These are phyloP conservation scores for Fusarium sp. DNA, from an alignment of 2,329 filamentous ascomycete genomes.

Conservation along the genomic window DNA sequence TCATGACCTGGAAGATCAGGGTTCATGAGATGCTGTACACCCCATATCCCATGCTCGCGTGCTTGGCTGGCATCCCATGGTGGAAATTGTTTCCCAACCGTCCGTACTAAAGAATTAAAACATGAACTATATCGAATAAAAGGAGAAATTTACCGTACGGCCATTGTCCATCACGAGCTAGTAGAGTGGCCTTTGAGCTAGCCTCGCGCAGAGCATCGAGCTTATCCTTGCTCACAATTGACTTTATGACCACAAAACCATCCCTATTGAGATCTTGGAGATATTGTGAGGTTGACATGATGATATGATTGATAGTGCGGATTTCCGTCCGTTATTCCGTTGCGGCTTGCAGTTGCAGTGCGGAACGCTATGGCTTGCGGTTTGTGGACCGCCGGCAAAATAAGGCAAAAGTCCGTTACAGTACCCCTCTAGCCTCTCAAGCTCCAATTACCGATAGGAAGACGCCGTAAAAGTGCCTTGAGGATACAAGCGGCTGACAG, in stretches of 20 bases:
- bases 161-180: conserved; percentile 80
- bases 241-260: conserved; percentile 81
- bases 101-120: no score
- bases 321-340: conserved; percentile 3
- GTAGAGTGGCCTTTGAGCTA: conserved; percentile 67
- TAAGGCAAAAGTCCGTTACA: conserved; percentile 29
- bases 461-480: background rate
- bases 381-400: conserved; percentile 36
- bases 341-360: conserved; percentile 16
- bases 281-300: conserved; percentile 42
- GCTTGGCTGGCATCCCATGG: conserved; percentile 77
- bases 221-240: conserved; percentile 68
- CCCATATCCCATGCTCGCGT: conserved; percentile 80
- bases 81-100: conserved; percentile 84
- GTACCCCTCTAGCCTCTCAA: conserved; percentile 26
- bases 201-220: conserved; percentile 72
- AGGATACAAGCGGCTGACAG: conserved; percentile 18
- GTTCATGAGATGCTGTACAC: conserved; percentile 86
- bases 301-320: conserved; percentile 24
- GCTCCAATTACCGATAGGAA: background rate
- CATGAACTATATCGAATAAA: no score
- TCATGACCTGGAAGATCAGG: conserved; percentile 73
- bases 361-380: background rate
- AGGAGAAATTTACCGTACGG: no score
- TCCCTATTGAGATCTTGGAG: conserved; percentile 71